These are phyloP conservation scores for Tubosaeta sp. DNA, from an alignment of 768 basidiomycete genomes.

Conservation along the genomic window DNA sequence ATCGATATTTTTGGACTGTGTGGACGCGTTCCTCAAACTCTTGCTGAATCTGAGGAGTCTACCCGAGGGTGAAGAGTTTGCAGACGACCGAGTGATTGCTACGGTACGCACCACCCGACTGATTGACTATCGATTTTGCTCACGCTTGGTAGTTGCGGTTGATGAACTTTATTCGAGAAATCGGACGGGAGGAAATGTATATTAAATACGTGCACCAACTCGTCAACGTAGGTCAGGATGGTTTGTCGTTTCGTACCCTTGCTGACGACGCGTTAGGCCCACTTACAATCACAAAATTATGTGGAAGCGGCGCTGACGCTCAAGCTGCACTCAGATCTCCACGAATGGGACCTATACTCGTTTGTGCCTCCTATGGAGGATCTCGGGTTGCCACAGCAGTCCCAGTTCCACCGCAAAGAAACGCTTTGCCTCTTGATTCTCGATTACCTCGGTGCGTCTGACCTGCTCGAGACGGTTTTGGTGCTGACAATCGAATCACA, in stretches of 20 bases:
- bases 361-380: constrained; percentile 89
- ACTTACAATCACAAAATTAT: constrained; percentile 83
- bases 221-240: constrained; percentile 62
- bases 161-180: constrained; percentile 91
- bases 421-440: constrained; percentile 86
- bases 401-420: constrained; percentile 92
- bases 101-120: constrained; percentile 47
- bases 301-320: constrained; percentile 92
- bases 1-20: constrained; percentile 78
- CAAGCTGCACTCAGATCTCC: constrained; percentile 90
- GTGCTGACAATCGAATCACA: constrained; percentile 26
- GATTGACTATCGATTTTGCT: constrained; percentile 1
- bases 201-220: constrained; percentile 96
- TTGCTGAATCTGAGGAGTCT: constrained; percentile 82
- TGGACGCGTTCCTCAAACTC: constrained; percentile 90
- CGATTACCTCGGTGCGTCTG: constrained; percentile 77
- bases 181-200: constrained; percentile 90
- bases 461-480: not conserved
- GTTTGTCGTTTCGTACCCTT: not conserved
- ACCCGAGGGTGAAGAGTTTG: constrained; percentile 90
- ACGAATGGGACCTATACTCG: constrained; percentile 81
- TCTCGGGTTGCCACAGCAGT: constrained; percentile 85
- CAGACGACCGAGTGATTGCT: constrained; percentile 91
- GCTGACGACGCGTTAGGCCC: constrained; percentile 53
- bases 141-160: constrained; percentile 58